Conservation (phyloP, 257 asterid species). For the Solanum ahanhuiri region DNA sequence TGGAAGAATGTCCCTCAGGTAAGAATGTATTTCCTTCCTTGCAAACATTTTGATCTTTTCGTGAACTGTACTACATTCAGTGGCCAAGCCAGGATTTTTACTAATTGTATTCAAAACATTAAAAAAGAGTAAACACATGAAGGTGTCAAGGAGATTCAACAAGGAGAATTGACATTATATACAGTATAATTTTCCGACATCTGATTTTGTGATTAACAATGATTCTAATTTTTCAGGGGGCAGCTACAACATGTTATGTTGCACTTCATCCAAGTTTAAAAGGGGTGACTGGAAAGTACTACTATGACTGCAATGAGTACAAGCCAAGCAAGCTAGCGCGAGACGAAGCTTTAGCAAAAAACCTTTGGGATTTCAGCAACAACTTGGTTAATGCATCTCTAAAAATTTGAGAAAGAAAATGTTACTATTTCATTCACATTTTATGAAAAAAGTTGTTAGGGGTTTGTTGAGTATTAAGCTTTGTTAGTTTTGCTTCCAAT, state of each 20-base stretch:
- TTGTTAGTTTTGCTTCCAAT: not conserved
- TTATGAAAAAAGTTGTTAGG: not conserved
- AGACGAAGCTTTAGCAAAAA: slow-evolving; percentile 33
- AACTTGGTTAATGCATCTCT: slow-evolving; percentile 36
- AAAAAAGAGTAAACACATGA: not conserved
- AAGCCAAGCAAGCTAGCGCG: slow-evolving; percentile 28
- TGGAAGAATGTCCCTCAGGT: slow-evolving; percentile 95
- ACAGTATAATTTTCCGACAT: not conserved
- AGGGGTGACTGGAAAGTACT: slow-evolving; percentile 54
- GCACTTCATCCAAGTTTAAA: slow-evolving; percentile 51
- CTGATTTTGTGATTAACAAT: not conserved
- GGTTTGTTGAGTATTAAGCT: not conserved
- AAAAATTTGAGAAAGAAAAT: not conserved
- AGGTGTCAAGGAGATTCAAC: not conserved
- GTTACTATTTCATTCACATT: not conserved
- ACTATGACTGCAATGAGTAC: slow-evolving; percentile 40
- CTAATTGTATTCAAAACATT: not conserved
- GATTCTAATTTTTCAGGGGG: slow-evolving; percentile 31
- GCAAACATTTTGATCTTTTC: not conserved
- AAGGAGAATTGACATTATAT: not conserved
- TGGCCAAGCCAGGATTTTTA: not conserved
- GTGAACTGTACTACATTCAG: not conserved
- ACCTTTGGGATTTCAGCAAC: slow-evolving; percentile 67
- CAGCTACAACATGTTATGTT: slow-evolving; percentile 70
- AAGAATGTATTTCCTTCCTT: not conserved